Conservation (phyloP, 768 basidiomycete species). For the Mycena venus region DNA sequence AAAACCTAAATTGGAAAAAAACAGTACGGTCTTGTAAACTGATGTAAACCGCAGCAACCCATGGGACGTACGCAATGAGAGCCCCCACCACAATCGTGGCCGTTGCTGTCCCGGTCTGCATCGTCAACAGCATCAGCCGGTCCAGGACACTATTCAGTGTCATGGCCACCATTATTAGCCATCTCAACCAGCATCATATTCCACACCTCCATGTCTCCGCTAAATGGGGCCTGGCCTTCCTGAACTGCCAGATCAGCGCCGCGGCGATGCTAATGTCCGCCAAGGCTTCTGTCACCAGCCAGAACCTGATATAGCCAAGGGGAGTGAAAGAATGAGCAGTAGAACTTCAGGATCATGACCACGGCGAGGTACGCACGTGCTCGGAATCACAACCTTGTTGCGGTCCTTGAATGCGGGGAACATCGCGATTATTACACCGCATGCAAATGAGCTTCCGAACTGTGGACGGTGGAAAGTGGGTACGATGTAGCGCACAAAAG, state of each 20-base stretch:
- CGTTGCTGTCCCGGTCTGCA: slow-evolving; percentile 8
- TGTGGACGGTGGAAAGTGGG: neutral
- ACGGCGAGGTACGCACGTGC: slow-evolving; percentile 14
- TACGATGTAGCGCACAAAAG: neutral
- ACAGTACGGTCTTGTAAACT: slow-evolving; percentile 1
- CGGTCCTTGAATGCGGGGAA: slow-evolving; percentile 7
- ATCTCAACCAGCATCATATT: too few species aligned
- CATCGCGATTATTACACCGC: slow-evolving; percentile 5
- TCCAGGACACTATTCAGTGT: too few species aligned
- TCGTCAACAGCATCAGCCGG: slow-evolving; percentile 1
- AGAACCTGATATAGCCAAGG: neutral
- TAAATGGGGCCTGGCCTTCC: neutral
- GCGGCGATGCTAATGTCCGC: slow-evolving; percentile 13
- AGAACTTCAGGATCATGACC: neutral
- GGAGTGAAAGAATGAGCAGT: neutral
- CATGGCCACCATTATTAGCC: too few species aligned
- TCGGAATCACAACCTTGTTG: neutral
- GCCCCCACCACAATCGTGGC: slow-evolving; percentile 11
- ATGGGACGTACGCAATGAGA: neutral
- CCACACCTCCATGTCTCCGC: neutral
- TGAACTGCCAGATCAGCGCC: slow-evolving; percentile 6
- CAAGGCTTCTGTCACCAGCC: too few species aligned
- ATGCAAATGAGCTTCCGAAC: slow-evolving; percentile 11
- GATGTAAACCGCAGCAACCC: neutral
- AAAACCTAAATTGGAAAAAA: neutral